Base-by-base conservation (phyloP, 2,329 filamentous ascomycete species). In the Magnaporthiopsis poae region DNA sequence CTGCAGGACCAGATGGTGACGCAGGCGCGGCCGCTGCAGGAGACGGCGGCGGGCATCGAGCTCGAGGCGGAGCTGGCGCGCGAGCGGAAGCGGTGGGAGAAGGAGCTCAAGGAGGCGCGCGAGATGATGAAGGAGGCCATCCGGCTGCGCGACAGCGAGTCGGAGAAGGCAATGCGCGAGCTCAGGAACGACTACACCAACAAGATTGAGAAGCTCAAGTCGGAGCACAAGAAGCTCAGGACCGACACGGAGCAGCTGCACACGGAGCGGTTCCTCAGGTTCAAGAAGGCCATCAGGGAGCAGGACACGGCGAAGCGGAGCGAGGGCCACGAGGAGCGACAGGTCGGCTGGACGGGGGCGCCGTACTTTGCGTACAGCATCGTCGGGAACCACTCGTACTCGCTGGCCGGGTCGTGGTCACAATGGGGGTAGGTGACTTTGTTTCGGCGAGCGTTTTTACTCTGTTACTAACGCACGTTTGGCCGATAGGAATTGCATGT, bases 1-100 rank as follows among this genome's bases (percentile, higher is more conserved):
- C 59, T 65, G 29, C 63, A 65, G 63, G 56, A 65, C 18, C 46
- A 65, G 56, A 65, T 65, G 63, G 63, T 65, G 46, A 60, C 59
- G 46, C 31, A 65, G 27, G 60, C 33, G 25, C 59, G 60, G 63
- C 25, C 59, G 46, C 63, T 65, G 63, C 46, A 65, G 29, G 63
- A 65, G 29, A 65, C 63, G n/a, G 56, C 33, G 46, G 65, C 65
- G 12, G 65, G 61, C 3, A 62, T 66, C 27, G 61, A 66, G 39
- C 65, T 66, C 33, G 60, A 52, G 61, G 25, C 29, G 12, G 65
- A 62, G 61, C n/a, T 66, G 13, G 60, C 65, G 12, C n/a, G 35
- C 25, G 64, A 65, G 64, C 56, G 64, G 31, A 39, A 65, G n/a
- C 56, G 31, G n/a, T 65, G 56, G 31, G 31, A 21, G 25, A 52